Base-by-base conservation (phyloP, 2,329 filamentous ascomycete genomes). In the Ascocoryne sarcoides region DNA sequence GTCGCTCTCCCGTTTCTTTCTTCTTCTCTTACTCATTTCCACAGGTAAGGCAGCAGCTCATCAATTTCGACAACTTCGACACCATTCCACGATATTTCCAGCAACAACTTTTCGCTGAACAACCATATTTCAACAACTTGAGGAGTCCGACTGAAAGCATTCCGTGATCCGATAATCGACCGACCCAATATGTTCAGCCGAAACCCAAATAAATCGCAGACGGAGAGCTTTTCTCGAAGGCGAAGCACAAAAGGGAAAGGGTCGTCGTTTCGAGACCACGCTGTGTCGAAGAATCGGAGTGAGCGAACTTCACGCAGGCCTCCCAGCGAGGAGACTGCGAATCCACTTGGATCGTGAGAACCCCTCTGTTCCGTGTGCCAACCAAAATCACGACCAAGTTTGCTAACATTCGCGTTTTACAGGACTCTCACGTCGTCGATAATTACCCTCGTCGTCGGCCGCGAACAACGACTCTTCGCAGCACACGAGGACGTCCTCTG, bases 401-500 rank as follows among this genome's bases (percentile, higher is more conserved):
- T 18, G 32, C 32, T 35, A 35, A 35, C 19, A 21, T 19, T 35
- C 5, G 9, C 18, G 8, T 17, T 39, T 21, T 35, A 48, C 52
- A 60, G 55, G 32, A 53, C 49, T 44, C 52, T 60, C 36, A 59
- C 71, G 48, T 78, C 76, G 47, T 83, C 88, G 59, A 93, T 95
- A 65, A 73, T 94, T 65, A 94, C 88, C 45, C 71, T 95, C 55
- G 79, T 84, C 53, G 80, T 95, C 60, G 89, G 89, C 55, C 69
- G 68, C 55, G 88, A 95, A 59, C 82, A 84, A 62, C 84, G 89
- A 58, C 74, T 95, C 63, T 95, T 95, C 72, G 89, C 89, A 56
- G 89, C 88, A 59, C 89, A 95, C 66, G 86, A 95, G 72, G 85
- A 95, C 66, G 82, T 95, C 58, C 78, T 95, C 51, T 78, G 76